Evolutionary conservation across 805 yeast genomes (phyloP).

Genomic region (Suhomyces pyralidae): DNA sequence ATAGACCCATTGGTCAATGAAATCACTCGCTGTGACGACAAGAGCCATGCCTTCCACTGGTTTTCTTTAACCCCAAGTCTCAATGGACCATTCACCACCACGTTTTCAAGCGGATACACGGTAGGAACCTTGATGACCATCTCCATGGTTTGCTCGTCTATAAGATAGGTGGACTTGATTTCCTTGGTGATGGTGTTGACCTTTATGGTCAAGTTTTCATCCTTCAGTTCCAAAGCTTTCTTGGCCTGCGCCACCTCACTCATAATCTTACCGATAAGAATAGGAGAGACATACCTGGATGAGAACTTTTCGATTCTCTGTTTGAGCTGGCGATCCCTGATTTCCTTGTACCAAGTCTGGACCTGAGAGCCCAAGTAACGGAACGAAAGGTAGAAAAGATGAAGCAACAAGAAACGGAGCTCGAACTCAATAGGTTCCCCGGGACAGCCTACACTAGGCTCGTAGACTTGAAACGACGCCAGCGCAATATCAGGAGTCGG

Average conservation of each 20-base stretch:
- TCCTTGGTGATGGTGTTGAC: slow-evolving; percentile 62
- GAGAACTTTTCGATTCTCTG: slow-evolving; percentile 61
- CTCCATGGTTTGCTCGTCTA: slow-evolving; percentile 86
- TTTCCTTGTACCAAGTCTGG: slow-evolving; percentile 66
- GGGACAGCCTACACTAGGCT: slow-evolving; percentile 15
- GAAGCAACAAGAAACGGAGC: slow-evolving; percentile 40
- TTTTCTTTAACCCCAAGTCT: slow-evolving; percentile 87
- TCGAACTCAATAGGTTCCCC: slow-evolving; percentile 30
- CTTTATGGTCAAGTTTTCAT: slow-evolving; percentile 54
- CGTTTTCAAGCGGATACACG: slow-evolving; percentile 73
- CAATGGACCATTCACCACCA: slow-evolving; percentile 71
- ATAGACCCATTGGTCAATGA: slow-evolving; percentile 72
- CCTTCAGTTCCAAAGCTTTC: slow-evolving; percentile 26
- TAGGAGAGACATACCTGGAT: slow-evolving; percentile 58
- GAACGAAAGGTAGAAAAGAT: slow-evolving; percentile 51
- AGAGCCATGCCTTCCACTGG: slow-evolving; percentile 92
- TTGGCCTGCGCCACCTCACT: slow-evolving; percentile 46
- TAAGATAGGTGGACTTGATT: slow-evolving; percentile 66
- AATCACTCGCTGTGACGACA: slow-evolving; percentile 83
- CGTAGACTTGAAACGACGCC: slow-evolving; percentile 19
- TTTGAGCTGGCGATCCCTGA: slow-evolving; percentile 66
- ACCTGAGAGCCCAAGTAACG: slow-evolving; percentile 53
- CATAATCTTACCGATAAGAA: slow-evolving; percentile 57
- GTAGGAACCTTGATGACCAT: slow-evolving; percentile 71
- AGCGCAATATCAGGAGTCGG: slow-evolving; percentile 11